Evolutionary conservation across 306 rosid species (phyloP).

Genomic region (Vicia villosa): DNA sequence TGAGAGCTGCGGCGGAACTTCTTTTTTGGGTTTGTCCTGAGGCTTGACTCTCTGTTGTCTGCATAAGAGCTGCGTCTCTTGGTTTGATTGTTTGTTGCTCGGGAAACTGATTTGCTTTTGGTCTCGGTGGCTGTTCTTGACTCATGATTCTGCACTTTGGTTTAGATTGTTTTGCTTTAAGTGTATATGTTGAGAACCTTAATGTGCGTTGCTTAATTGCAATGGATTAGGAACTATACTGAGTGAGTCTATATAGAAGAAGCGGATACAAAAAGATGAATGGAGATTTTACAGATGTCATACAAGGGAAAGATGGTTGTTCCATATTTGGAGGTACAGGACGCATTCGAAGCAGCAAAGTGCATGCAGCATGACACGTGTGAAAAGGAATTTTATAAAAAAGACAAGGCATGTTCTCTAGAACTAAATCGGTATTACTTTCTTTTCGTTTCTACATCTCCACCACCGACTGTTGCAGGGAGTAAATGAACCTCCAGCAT

Average conservation of each 20-base stretch:
- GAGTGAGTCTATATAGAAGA: too few relatives aligned
- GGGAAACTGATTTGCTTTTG: neutral
- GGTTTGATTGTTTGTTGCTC: conserved; percentile 48
- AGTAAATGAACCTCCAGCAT: too few relatives aligned
- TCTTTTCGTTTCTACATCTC: neutral
- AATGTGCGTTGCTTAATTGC: neutral
- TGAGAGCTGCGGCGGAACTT: conserved; percentile 56
- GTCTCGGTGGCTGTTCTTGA: neutral
- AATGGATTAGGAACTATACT: neutral
- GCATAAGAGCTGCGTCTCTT: conserved; percentile 58
- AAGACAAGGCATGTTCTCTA: neutral
- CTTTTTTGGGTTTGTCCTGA: conserved; percentile 41
- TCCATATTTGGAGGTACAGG: neutral
- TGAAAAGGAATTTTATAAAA: neutral
- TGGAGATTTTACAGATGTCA: conserved; percentile 18
- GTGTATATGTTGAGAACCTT: neutral
- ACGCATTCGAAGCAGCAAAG: neutral
- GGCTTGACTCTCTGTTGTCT: conserved; percentile 38
- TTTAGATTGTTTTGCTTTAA: neutral
- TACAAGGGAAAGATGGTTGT: neutral
- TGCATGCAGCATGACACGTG: neutral
- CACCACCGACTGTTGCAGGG: neutral
- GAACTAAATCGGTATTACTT: neutral
- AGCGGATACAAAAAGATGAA: too few relatives aligned
- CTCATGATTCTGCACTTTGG: neutral